Evolutionary conservation across 106 monocot species (phyloP).

Genomic region (Dioscorea alata): DNA sequence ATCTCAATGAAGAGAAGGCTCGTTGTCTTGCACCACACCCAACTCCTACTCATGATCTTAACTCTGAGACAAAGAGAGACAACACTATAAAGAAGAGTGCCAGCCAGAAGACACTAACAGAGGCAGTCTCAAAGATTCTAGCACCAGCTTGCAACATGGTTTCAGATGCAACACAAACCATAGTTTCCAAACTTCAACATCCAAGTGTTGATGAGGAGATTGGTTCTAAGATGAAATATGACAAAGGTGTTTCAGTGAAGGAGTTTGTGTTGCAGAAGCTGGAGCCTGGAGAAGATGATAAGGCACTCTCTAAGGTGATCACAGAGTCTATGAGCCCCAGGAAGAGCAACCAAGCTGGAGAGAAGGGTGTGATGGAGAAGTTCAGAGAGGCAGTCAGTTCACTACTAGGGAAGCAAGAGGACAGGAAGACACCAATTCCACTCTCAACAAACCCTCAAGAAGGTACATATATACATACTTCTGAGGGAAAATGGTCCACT

Average conservation of each 20-base stretch:
- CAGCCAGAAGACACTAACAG: slow-evolving; percentile 8
- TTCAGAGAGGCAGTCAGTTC: slow-evolving; percentile 27
- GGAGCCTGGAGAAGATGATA: slow-evolving; percentile 61
- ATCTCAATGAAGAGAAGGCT: neutral
- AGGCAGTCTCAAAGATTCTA: slow-evolving; percentile 19
- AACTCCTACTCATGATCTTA: neutral
- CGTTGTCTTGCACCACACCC: neutral
- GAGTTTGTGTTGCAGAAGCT: slow-evolving; percentile 53
- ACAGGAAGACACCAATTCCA: neutral
- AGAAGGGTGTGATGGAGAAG: slow-evolving; percentile 33
- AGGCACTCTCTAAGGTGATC: slow-evolving; percentile 51
- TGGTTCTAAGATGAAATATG: slow-evolving; percentile 29
- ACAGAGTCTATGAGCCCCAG: slow-evolving; percentile 49
- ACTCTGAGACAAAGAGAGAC: neutral
- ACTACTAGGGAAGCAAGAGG: slow-evolving; percentile 14
- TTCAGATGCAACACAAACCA: slow-evolving; percentile 16
- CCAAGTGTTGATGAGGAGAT: slow-evolving; percentile 14
- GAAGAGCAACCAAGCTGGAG: slow-evolving; percentile 7
- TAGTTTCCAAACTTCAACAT: slow-evolving; percentile 36
- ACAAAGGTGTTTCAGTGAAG: slow-evolving; percentile 43
- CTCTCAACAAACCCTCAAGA: slow-evolving; percentile 1
- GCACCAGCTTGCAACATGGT: slow-evolving; percentile 34
- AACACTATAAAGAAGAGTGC: neutral
- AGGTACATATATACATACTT: slow-evolving; percentile 1
- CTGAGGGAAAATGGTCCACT: neutral